Evolutionary conservation across 2,329 filamentous ascomycete genomes (phyloP), one percentile per base, ranked within the genome.

Genomic region (Arthrobotrys musiformis): DNA sequence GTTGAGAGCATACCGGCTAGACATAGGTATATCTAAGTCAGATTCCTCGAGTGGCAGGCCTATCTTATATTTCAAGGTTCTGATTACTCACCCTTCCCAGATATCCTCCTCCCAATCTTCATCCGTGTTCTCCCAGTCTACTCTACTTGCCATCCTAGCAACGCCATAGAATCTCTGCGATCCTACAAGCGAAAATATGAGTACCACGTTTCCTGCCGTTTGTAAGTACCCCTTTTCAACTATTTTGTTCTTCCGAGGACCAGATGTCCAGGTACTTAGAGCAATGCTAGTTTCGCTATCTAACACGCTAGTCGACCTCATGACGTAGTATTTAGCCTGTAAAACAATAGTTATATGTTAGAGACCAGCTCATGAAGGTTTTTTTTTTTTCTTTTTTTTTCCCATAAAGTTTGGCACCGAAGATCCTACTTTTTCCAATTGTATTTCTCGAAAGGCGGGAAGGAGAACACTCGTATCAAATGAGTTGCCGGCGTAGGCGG

Each of bases 91-190:
- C 58, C 58, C 58, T 63, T 63, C 11, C 58, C 58, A 63, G 8
- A 46, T 46, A 63, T 63, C 58, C 19, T 63, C 58, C 24, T 28
- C 37, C 58, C 58, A 63, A 33, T 63, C 19, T 17, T 44, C 37
- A 63, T 63, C 58, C 22, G 58, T 63, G 33, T 63, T 28, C 11
- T 28, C 24, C 58, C 58, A 46, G 28, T 63, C 58, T 17, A 63
- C 35, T 15, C 19, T 30, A 19, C 58, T 63, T 35, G 17, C 17
- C 58, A 63, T 46, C 30, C 22, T 63, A 33, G 58, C 58, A 46
- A 63, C 58, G n/a, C 58, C 58, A 33, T 35, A 63, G 40, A 63
- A 63, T 30, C 26, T 63, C 22, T 63, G 58, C 22, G 37, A 46
- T 17, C 40, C 37, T 1, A 46, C 28, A 46, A 63, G 19, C 17